Percentiles rank a stretch among this genome's conserved stretches.
phyloP scores from a whole-genome alignment of 2,329 filamentous ascomycete species.

The Grosmannia serpens region DNA sequence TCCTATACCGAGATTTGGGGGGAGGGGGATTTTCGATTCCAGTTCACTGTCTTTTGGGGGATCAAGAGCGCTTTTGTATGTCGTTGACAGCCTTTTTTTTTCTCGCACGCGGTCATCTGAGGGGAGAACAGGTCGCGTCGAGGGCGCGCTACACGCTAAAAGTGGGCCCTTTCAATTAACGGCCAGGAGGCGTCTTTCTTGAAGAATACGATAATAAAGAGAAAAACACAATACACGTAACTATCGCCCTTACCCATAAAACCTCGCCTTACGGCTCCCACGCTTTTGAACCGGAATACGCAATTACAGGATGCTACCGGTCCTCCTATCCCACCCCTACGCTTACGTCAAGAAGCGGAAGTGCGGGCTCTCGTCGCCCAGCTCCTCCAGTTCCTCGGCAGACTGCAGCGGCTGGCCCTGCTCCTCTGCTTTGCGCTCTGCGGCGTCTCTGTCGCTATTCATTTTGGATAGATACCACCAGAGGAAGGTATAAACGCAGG shows the following conservation, averaged over 20 bases:
- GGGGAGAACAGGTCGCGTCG: not conserved
- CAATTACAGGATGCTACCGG: not conserved
- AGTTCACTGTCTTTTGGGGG: not conserved
- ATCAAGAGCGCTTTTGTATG: not conserved
- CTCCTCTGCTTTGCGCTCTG: constrained; percentile 26
- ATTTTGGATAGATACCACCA: constrained; percentile 38
- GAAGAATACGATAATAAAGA: too few relatives aligned
- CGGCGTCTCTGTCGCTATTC: constrained; percentile 34
- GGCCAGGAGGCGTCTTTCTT: not conserved
- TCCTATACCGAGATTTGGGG: not conserved
- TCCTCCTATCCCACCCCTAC: not conserved
- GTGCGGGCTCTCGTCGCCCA: constrained; percentile 40
- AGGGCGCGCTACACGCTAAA: not conserved
- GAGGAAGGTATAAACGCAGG: constrained; percentile 39
- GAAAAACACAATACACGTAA: too few relatives aligned
- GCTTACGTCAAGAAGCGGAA: constrained; percentile 30
- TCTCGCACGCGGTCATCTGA: not conserved
- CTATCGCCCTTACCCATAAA: not conserved
- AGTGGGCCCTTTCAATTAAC: constrained; percentile 1
- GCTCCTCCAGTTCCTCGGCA: constrained; percentile 34
- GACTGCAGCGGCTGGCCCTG: constrained; percentile 21
- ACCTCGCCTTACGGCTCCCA: not conserved
- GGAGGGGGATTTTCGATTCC: not conserved
- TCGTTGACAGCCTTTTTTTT: not conserved
- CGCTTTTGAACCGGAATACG: too few relatives aligned